A percentile compares a stretch with the other conserved stretches of the same genome.
These are phyloP conservation scores for Colletotrichum incanum DNA, from an alignment of 2,329 filamentous ascomycete genomes.

Conservation along the genomic window DNA sequence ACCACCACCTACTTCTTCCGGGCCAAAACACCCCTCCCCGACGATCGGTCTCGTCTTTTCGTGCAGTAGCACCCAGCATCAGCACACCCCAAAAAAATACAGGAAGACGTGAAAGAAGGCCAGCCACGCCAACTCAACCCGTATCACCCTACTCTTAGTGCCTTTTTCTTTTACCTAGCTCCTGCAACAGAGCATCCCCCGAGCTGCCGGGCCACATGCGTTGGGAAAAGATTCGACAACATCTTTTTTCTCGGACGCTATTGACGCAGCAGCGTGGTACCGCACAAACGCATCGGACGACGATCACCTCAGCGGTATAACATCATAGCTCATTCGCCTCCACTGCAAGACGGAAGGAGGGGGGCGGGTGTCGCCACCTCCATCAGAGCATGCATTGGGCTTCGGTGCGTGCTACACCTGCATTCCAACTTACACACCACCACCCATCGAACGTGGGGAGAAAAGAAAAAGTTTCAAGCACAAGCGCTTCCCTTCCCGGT, in stretches of 20 bases:
- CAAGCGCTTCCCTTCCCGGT: not conserved
- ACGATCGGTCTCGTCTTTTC: not conserved
- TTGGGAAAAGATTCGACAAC: not conserved
- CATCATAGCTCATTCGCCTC: conserved; percentile 4
- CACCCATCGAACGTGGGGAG: not conserved
- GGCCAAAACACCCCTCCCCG: not conserved
- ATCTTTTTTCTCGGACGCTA: not conserved
- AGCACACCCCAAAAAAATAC: not conserved
- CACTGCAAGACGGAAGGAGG: not conserved
- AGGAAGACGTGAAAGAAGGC: not conserved
- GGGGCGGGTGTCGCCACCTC: not conserved
- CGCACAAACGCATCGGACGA: conserved; percentile 21
- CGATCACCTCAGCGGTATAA: conserved; percentile 27
- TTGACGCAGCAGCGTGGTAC: not conserved
- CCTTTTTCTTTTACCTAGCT: not conserved
- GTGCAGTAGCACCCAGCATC: not conserved
- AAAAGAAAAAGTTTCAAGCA: not conserved
- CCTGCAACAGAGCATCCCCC: not conserved
- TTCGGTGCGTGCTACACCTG: conserved; percentile 4
- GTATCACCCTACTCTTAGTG: not conserved
- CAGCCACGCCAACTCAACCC: not conserved
- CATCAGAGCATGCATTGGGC: not conserved
- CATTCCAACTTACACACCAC: not conserved
- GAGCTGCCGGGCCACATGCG: not conserved
- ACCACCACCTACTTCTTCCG: not conserved